Base-by-base conservation (phyloP, 768 basidiomycete species). In the Rhodotorula babjevae region DNA sequence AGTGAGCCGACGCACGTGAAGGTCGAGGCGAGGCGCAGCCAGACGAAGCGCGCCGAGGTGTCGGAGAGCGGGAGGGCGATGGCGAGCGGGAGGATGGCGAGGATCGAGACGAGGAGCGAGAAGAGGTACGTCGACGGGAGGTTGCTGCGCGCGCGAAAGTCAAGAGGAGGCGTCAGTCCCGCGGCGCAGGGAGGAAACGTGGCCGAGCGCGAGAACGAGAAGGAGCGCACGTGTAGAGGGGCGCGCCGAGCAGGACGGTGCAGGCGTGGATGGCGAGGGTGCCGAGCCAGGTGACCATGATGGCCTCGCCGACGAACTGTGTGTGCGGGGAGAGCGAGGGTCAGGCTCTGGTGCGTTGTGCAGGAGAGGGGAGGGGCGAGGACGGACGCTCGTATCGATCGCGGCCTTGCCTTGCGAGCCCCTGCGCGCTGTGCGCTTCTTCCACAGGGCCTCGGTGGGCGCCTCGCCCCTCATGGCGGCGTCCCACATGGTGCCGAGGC, bases 1-100 rank as follows among this genome's bases (percentile, higher is more conserved):
- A 27, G 49, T 1, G 14, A n/a, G n/a, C n/a, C n/a, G n/a, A 87
- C 92, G 80, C 79, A 95, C 93, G 86, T 85, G 72, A 90, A 82
- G 75, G 93, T 90, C 61, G 86, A 89, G 78, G 94, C 93, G 53
- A 97, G 83, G 62, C 90, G 85, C 33, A 87, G 84, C 89, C 91
- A 92, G 12, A 86, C 85, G 79, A 88, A 84, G 56, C 89, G 84
- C 58, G 84, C 85, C 81, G 90, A 89, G 27, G 92, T 82, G 6
- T 9, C 50, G 25, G 87, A 84, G 78, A 89, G 90, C 4, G 87
- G 85, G 91, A 87, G 0, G 88, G 83, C 73, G 93, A 83, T 49
- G 89, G 75, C 5, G 91, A 85, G 49, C 93, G 80, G 70, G 0
- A 68, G 31, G 12, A 68, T 27, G 47, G 69, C 59, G 25, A 93